A percentile compares a stretch with the other conserved stretches of the same genome.
phyloP scores from a whole-genome alignment of 768 basidiomycete species.

The Gautieria morchelliformis region DNA sequence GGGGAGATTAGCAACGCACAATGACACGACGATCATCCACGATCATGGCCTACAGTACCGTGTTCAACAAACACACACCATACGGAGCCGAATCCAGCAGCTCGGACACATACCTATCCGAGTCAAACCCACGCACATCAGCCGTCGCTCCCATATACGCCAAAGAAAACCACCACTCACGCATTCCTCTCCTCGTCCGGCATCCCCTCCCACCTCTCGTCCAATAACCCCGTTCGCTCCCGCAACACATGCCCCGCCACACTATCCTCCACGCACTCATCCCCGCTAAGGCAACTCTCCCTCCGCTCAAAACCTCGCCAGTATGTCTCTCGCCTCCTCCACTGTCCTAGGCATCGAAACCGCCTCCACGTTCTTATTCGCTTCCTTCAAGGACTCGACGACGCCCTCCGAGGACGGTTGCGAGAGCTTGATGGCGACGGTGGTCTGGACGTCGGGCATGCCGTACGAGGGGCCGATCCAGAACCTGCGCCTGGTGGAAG shows the following conservation, averaged over 20 bases:
- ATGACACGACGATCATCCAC: slow-evolving; percentile 89
- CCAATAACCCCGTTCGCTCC: slow-evolving; percentile 48
- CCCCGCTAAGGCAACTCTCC: slow-evolving; percentile 40
- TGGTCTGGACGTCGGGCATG: slow-evolving; percentile 29
- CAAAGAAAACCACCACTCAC: slow-evolving; percentile 25
- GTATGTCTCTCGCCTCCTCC: slow-evolving; percentile 57
- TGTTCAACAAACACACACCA: slow-evolving; percentile 8
- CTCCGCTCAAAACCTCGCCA: slow-evolving; percentile 65
- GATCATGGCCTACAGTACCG: slow-evolving; percentile 56
- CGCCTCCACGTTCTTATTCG: slow-evolving; percentile 42
- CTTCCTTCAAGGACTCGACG: slow-evolving; percentile 35
- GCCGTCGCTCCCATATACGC: neutral
- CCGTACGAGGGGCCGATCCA: slow-evolving; percentile 51
- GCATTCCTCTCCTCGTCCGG: slow-evolving; percentile 75
- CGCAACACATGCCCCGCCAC: slow-evolving; percentile 74
- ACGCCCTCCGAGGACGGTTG: slow-evolving; percentile 40
- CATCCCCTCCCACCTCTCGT: slow-evolving; percentile 80
- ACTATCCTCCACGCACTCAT: slow-evolving; percentile 60
- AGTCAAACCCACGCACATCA: slow-evolving; percentile 19
- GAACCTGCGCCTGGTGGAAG: slow-evolving; percentile 80
- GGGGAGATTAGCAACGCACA: slow-evolving; percentile 35
- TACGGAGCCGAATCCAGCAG: slow-evolving; percentile 25
- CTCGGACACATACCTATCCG: slow-evolving; percentile 73
- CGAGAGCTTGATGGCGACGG: slow-evolving; percentile 50
- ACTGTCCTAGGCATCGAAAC: slow-evolving; percentile 55